Conservation (phyloP, 1,284 basidiomycete genomes). For the Cryptococcus neoformans region DNA sequence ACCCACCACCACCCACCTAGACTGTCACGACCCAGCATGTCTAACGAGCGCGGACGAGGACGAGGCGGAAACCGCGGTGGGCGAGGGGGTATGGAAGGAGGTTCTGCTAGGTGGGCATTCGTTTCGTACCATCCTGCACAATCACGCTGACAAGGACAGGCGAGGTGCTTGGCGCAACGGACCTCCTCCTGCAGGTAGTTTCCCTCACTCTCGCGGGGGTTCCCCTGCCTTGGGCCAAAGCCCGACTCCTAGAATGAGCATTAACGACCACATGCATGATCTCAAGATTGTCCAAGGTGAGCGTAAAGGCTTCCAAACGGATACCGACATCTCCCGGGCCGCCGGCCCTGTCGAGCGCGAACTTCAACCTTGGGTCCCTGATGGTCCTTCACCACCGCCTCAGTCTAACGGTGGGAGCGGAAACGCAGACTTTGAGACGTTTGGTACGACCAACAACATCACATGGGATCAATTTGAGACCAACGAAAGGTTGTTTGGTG, state of each 20-base stretch:
- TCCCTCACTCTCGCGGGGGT: slow-evolving; percentile 15
- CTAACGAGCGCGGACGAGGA: slow-evolving; percentile 7
- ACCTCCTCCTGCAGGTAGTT: slow-evolving; percentile 29
- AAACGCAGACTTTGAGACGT: slow-evolving; percentile 36
- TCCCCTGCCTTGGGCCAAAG: too few relatives aligned
- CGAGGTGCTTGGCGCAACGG: slow-evolving; percentile 42
- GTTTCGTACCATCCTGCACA: background rate
- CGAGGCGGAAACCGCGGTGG: slow-evolving; percentile 13
- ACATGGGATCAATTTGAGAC: slow-evolving; percentile 95
- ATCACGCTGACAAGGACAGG: slow-evolving; percentile 7
- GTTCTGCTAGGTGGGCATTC: slow-evolving; percentile 5
- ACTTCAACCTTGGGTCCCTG: slow-evolving; percentile 72
- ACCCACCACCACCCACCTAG: background rate
- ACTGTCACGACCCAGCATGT: slow-evolving; percentile 2
- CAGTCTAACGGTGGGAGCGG: slow-evolving; percentile 20
- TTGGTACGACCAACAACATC: slow-evolving; percentile 24
- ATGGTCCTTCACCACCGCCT: slow-evolving; percentile 29
- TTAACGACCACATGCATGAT: slow-evolving; percentile 35
- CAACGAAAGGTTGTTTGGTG: slow-evolving; percentile 91
- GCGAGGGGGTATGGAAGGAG: slow-evolving; percentile 16
- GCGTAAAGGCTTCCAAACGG: slow-evolving; percentile 73
- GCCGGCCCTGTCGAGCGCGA: slow-evolving; percentile 61
- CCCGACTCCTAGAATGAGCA: slow-evolving; percentile 24
- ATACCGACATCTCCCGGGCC: slow-evolving; percentile 73
- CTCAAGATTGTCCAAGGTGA: slow-evolving; percentile 23